Percentiles rank a stretch among this genome's conserved stretches.
Conservation (phyloP, 2,329 filamentous ascomycete genomes). For the Fusarium keratoplasticum region DNA sequence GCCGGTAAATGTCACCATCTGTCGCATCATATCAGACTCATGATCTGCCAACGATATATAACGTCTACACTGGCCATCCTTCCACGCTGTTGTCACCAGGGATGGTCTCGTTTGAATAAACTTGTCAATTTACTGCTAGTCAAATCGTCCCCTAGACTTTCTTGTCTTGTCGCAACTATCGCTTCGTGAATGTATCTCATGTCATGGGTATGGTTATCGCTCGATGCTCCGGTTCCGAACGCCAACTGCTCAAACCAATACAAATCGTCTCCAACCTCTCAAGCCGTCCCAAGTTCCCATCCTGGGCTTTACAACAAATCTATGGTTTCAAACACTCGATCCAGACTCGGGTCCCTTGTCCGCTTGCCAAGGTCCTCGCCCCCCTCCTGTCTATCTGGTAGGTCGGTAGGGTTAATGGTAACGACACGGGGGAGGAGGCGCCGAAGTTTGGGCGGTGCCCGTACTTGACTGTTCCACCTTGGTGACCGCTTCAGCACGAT, state of each 20-base stretch:
- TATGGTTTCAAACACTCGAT: neutral
- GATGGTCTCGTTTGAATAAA: neutral
- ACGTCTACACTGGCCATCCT: neutral
- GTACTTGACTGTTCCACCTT: neutral
- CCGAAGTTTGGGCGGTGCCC: neutral
- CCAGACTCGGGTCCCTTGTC: neutral
- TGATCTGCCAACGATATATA: neutral
- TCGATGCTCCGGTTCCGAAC: slow-evolving; percentile 18
- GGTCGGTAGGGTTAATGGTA: neutral
- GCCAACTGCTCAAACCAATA: slow-evolving; percentile 11
- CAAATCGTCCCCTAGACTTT: neutral
- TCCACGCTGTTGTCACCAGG: neutral
- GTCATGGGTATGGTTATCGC: slow-evolving; percentile 17
- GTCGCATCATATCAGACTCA: neutral
- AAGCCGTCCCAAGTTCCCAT: neutral
- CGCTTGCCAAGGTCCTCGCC: neutral
- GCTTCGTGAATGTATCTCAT: slow-evolving; percentile 18
- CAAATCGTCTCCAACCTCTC: neutral
- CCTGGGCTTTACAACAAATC: neutral
- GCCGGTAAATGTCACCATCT: slow-evolving; percentile 52
- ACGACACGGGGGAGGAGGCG: neutral
- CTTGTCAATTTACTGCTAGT: neutral
- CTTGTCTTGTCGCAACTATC: slow-evolving; percentile 2
- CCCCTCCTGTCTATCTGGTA: neutral
- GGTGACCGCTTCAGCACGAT: neutral